Conservation (phyloP, 2,329 filamentous ascomycete genomes). For the Orbilia brochopaga region DNA sequence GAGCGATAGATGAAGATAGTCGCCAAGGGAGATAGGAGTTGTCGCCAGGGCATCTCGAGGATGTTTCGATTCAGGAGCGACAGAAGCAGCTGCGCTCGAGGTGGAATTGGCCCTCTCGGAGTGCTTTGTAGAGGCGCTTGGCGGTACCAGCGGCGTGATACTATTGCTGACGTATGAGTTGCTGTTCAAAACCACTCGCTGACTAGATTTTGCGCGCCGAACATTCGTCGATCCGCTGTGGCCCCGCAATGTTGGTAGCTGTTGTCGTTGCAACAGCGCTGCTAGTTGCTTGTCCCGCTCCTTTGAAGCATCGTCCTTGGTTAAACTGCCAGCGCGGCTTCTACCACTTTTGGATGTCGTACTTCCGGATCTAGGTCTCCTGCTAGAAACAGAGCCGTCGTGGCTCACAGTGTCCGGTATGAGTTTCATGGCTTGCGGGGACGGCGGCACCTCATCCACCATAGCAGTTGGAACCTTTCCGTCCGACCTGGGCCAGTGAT, state of each 20-base stretch:
- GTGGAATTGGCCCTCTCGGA: constrained; percentile 14
- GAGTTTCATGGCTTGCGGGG: constrained; percentile 5
- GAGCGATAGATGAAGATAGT: constrained; percentile 47
- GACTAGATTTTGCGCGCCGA: constrained; percentile 38
- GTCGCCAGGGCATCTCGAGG: constrained; percentile 17
- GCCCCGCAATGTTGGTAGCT: constrained; percentile 29
- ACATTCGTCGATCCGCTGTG: constrained; percentile 37
- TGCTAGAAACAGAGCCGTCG: constrained; percentile 17
- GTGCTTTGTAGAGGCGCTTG: constrained; percentile 23
- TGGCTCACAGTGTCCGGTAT: constrained; percentile 17
- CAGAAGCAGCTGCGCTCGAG: constrained; percentile 11
- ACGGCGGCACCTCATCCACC: constrained; percentile 13
- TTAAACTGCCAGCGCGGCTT: constrained; percentile 40
- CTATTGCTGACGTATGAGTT: constrained; percentile 30
- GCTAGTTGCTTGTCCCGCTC: constrained; percentile 15
- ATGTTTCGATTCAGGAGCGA: constrained; percentile 17
- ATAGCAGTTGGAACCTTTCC: constrained; percentile 4
- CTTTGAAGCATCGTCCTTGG: constrained; percentile 26
- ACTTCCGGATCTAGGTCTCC: constrained; percentile 32
- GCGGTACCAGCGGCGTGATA: constrained; percentile 30
- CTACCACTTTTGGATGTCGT: constrained; percentile 30
- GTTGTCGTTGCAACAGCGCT: constrained; percentile 11
- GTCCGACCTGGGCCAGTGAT: constrained; percentile 21
- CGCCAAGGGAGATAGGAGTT: constrained; percentile 41
- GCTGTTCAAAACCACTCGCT: constrained; percentile 31